Base-by-base conservation (phyloP, 176 grass and related monocot species). In the Metroxylon sagu region DNA sequence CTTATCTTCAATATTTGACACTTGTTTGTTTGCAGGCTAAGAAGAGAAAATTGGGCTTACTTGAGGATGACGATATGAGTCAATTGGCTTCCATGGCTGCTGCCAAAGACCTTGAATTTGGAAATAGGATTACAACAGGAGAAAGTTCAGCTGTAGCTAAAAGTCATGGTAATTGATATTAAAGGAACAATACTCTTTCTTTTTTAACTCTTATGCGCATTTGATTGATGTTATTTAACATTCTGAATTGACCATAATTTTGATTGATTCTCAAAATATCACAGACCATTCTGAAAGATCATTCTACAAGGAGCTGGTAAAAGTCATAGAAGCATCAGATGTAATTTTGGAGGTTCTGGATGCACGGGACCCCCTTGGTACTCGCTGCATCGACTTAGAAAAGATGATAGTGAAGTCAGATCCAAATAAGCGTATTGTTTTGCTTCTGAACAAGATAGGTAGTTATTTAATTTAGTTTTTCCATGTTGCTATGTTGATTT, bases 391-490 rank as follows among this genome's bases (percentile, higher is more conserved):
- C 66, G 87, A 88, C 78, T 78, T 97, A 84, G 92, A 97, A 77
- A 88, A 75, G 67, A 72, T 97, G 92, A 72, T 91, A 50, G 82
- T 70, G 43, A 91, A 88, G 52, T 53, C 65, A 1, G 87, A 97
- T 75, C 79, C 87, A 27, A 88, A 61, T 61, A 97, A 91, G 71
- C 61, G 72, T 15, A 91, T 88, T 70, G 81, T 97, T 16, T 77
- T 97, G 17, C 87, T 97, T 80, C 80, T 97, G 53, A 97, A 97
- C 56, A 97, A 97, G 68, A 91, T 97, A 75, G 87, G 93, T 97
- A 83, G 21, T 26, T 26, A 16, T 17, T 35, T 50, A 16, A 17
- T 52, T 35, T 4, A 23, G 23, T 19, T 53, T 12, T 35, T 35
- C 35, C 18, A 49, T 30, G 5, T 21, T 53, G 2, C 8, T 8